These are phyloP conservation scores for Trichoderma gracile DNA, from an alignment of 2,329 filamentous ascomycete species.

Conservation along the genomic window DNA sequence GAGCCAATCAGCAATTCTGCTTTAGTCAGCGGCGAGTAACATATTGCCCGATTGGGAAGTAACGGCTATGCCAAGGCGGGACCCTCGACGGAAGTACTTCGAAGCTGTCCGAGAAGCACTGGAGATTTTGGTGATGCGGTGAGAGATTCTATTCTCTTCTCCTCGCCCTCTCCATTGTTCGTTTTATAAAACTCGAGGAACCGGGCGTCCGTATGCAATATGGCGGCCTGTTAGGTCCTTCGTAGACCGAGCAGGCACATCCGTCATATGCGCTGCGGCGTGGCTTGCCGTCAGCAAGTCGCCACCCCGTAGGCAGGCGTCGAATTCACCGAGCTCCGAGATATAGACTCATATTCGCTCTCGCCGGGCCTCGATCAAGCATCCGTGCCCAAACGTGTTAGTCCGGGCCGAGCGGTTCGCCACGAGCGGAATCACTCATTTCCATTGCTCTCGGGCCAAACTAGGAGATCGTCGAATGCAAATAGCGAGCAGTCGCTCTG, in stretches of 20 bases:
- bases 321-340: slow-evolving; percentile 12
- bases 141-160: background rate
- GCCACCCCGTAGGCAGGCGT: background rate
- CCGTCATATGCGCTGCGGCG: background rate
- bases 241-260: slow-evolving; percentile 20
- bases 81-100: background rate
- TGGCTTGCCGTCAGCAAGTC: slow-evolving; percentile 1
- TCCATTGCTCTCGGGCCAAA: slow-evolving; percentile 11
- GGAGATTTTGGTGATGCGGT: background rate
- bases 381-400: background rate
- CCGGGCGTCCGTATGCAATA: background rate
- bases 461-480: slow-evolving; percentile 30
- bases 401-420: background rate
- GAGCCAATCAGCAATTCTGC: slow-evolving; percentile 36
- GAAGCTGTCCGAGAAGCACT: background rate
- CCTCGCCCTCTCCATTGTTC: background rate
- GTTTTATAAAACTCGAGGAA: background rate
- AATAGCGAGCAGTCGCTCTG: slow-evolving; percentile 14
- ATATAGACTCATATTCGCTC: slow-evolving; percentile 1
- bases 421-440: background rate
- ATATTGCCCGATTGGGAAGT: slow-evolving; percentile 15
- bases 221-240: background rate
- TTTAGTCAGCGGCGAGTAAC: slow-evolving; percentile 41
- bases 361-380: background rate
- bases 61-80: background rate